Base-by-base conservation (phyloP, 148 eudicot genomes). In the Rhododendron kiyosumense region DNA sequence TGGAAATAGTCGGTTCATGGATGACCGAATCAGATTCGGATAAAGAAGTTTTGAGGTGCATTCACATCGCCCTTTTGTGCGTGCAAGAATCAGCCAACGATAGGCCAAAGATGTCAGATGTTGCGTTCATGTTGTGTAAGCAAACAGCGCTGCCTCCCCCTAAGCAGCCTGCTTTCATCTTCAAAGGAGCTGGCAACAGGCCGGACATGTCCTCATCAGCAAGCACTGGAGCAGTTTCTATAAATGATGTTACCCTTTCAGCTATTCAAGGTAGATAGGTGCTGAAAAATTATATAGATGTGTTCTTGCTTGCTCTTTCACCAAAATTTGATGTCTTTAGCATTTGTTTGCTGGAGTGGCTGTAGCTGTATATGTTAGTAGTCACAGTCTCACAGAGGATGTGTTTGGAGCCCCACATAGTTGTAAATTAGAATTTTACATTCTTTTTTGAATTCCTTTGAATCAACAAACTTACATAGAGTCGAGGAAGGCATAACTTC, bases 141-240 rank as follows among this genome's bases (percentile, higher is more conserved):
- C 5, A 36, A 36, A 36, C 5, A 36, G 5, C 5, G 38, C 38
- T 36, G 38, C 38, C 38, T 36, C 38, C 38, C 38, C 38, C 38
- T 0, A 87, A 84, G 32, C 91, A 91, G 34, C 93, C 94, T 78
- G 94, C 92, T 32, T 92, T 92, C 74, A 86, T 87, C 81, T 85
- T 86, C 51, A 90, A 85, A 84, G 32, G 51, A 43, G 78, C 71
- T 1, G 1, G 15, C 1, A 87, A 22, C 28, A 61, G 26, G 14
- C 38, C 51, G 2, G 84, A 89, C 0, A 18, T 9, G 32, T 90
- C 93, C 5, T 89, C 89, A 5, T 88, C 90, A 0, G 69, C 90
- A 14, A 87, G 87, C 84, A 20, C 11, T 14, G 59, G 59, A 52
- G 59, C 59, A 52, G 59, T 52, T 52, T 52, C 59, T 12, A 1